These are phyloP conservation scores for Dendrobium nobile DNA, from an alignment of 106 monocot genomes.

Conservation along the genomic window DNA sequence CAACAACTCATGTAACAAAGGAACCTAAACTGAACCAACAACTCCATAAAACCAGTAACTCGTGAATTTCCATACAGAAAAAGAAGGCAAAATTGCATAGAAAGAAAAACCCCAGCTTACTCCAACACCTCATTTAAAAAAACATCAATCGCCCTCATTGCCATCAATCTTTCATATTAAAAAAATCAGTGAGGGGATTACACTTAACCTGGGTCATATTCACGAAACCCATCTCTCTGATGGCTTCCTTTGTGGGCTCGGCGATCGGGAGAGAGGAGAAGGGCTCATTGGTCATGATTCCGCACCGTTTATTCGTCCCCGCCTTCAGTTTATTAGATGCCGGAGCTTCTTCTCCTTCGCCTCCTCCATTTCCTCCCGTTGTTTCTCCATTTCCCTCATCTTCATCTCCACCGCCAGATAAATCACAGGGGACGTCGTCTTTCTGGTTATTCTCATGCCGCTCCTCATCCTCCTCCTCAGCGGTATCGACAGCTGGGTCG, in stretches of 20 bases:
- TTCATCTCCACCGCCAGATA: not conserved
- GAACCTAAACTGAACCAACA: not conserved
- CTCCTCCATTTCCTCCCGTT: slow-evolving; percentile 2
- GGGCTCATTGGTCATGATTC: slow-evolving; percentile 50
- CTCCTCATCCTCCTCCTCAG: not conserved
- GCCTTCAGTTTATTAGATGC: slow-evolving; percentile 26
- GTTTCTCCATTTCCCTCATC: not conserved
- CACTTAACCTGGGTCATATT: slow-evolving; percentile 69
- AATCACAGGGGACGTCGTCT: not conserved
- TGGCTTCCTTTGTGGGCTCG: slow-evolving; percentile 53
- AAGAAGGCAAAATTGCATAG: too few species aligned
- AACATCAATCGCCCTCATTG: not conserved
- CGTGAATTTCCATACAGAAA: not conserved
- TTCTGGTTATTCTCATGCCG: not conserved
- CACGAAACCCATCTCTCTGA: slow-evolving; percentile 68
- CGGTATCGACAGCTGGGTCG: not conserved
- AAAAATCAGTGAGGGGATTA: not conserved
- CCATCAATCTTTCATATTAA: not conserved
- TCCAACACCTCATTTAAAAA: not conserved
- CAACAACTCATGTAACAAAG: not conserved
- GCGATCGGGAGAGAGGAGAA: slow-evolving; percentile 62
- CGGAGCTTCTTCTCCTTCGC: slow-evolving; percentile 15
- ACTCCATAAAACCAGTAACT: not conserved
- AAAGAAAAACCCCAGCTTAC: too few species aligned
- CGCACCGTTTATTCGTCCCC: slow-evolving; percentile 15